Evolutionary conservation across 352 stramenopile species (phyloP).

Genomic region (Pythium brassicae): DNA sequence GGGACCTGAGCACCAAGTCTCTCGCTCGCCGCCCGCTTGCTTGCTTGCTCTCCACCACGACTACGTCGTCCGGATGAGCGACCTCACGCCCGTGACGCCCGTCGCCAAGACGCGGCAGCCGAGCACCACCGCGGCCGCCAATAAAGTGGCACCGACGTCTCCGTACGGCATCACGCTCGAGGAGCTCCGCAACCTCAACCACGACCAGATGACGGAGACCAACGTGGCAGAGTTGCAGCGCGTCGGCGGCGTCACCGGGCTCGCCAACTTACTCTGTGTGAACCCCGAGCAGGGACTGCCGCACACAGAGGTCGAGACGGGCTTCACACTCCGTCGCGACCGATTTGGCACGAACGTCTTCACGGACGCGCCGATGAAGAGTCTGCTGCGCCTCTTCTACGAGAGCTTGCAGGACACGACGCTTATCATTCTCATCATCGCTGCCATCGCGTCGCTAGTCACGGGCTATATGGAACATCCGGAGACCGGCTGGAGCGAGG

Average conservation of each 20-base stretch:
- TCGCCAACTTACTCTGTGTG: constrained; percentile 66
- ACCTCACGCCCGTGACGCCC: constrained; percentile 52
- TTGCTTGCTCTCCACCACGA: background rate
- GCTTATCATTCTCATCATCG: constrained; percentile 87
- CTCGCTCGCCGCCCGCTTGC: too few species aligned
- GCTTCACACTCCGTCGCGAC: constrained; percentile 46
- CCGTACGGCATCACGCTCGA: constrained; percentile 71
- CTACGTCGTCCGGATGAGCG: constrained; percentile 13
- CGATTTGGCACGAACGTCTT: constrained; percentile 69
- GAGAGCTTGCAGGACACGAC: constrained; percentile 89
- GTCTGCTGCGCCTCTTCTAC: constrained; percentile 73
- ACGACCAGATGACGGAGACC: constrained; percentile 78
- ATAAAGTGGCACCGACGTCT: constrained; percentile 66
- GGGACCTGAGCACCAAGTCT: background rate
- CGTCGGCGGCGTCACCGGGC: constrained; percentile 46
- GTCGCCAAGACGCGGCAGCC: constrained; percentile 23
- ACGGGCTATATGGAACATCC: constrained; percentile 78
- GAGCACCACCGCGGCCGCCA: constrained; percentile 18
- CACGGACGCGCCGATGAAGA: constrained; percentile 74
- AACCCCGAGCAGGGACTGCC: constrained; percentile 61
- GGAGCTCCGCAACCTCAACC: constrained; percentile 61
- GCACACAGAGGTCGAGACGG: constrained; percentile 51
- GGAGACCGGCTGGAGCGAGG: constrained; percentile 91
- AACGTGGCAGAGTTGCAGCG: constrained; percentile 58
- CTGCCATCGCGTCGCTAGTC: constrained; percentile 81